Base-by-base conservation (phyloP, 2,329 filamentous ascomycete genomes). In the Botrytis fragariae region DNA sequence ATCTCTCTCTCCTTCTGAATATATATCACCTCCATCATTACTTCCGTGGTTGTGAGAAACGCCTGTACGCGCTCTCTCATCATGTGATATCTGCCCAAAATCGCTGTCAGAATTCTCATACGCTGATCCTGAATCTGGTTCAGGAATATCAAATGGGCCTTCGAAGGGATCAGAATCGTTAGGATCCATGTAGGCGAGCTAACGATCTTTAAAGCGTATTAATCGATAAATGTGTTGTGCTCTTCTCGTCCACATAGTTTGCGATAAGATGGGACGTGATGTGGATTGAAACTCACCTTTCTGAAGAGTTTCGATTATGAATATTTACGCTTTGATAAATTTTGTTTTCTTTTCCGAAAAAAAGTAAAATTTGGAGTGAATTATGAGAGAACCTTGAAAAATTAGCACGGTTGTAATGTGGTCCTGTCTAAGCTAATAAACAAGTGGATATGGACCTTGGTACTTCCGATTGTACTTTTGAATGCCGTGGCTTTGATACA, bases 61-160 rank as follows among this genome's bases (percentile, higher is more conserved):
- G 20, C n/a, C 32, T 14, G 68, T 29, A n/a, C 2, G 65, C 62
- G 12, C 51, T 37, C 39, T n/a, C 51, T 65, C 51, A 67, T 78
- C 71, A 72, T 74, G 61, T 73, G 75, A 74, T 25, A 29, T 61
- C 29, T 32, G 54, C 29, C 70, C 63, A 57, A 76, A 74, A 42
- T 76, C 76, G 12, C 59, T 63, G 35, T 74, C 75, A 29, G 77
- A 77, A 16, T 51, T 57, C 62, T 80, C 78, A 74, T 79, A 80
- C 54, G 74, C 77, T 71, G 79, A 80, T 48, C 74, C 78, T 32
- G 79, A 79, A 62, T 78, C 77, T 68, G 78, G 76, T 44, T 78
- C 77, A 8, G 64, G 45, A 51, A 62, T 63, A 32, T 54, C 35
- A 14, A 64, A 32, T 22, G 57, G 45, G 14, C 60, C 57, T 60